Evolutionary conservation across 2,329 filamentous ascomycete genomes (phyloP).

Genomic region (Ceratocystis papillata): DNA sequence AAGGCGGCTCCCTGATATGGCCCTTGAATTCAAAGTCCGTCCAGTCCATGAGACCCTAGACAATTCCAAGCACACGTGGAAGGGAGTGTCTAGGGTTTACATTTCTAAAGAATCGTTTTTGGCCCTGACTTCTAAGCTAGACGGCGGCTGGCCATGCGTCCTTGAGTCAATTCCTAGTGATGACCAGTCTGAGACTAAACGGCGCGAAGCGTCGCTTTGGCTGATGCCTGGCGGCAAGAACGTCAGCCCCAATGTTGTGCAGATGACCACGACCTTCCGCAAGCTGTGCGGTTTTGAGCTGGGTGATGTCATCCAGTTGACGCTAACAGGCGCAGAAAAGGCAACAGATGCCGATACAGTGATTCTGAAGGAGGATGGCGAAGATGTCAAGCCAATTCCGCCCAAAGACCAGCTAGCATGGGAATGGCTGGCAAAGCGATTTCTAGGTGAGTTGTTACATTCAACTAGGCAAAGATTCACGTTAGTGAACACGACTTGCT

Average conservation of each 20-base stretch:
- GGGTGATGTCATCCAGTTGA: conserved; percentile 52
- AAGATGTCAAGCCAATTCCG: conserved; percentile 27
- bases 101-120: conserved; percentile 40
- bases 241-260: conserved; percentile 54
- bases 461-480: no score
- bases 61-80: conserved; percentile 33
- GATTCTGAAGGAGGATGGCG: conserved; percentile 47
- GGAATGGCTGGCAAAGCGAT: conserved; percentile 32
- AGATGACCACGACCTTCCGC: conserved; percentile 64
- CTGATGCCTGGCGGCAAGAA: conserved; percentile 44
- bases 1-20: conserved; percentile 26
- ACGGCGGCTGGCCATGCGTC: conserved; percentile 37
- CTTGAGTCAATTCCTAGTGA: conserved; percentile 31
- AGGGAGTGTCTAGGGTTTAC: conserved; percentile 39
- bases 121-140: conserved; percentile 36
- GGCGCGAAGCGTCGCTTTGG: conserved; percentile 42
- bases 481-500: neutral
- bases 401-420: conserved; percentile 31
- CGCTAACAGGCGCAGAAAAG: conserved; percentile 40
- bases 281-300: conserved; percentile 62
- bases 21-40: conserved; percentile 35
- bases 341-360: conserved; percentile 49
- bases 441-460: conserved; percentile 29
- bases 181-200: conserved; percentile 26
- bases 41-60: conserved; percentile 37